phyloP scores from a whole-genome alignment of 768 basidiomycete genomes.

The Gautieria morchelliformis region DNA sequence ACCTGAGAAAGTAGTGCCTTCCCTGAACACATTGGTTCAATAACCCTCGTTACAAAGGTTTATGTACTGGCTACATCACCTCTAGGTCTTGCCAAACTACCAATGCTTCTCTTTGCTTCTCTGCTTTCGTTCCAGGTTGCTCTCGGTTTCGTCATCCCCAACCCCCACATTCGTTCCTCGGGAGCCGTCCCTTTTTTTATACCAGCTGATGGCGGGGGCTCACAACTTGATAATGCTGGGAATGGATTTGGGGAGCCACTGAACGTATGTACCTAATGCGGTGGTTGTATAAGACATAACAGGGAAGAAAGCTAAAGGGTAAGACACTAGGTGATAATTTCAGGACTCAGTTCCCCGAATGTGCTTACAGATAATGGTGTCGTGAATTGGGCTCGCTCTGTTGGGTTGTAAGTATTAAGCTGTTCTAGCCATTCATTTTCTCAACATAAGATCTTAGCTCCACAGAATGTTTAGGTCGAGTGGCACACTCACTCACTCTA shows the following conservation, averaged over 20 bases:
- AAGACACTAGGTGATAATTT: constrained; percentile 45
- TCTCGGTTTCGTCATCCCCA: neutral
- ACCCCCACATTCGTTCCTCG: neutral
- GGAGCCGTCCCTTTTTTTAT: constrained; percentile 23
- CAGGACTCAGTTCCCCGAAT: constrained; percentile 45
- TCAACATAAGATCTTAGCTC: constrained; percentile 22
- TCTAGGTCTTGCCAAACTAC: too few relatives aligned
- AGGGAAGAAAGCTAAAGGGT: too few relatives aligned
- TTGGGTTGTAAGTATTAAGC: constrained; percentile 44
- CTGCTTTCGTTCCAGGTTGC: neutral
- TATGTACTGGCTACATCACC: neutral
- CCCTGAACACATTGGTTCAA: neutral
- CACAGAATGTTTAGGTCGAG: constrained; percentile 26
- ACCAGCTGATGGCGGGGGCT: constrained; percentile 30
- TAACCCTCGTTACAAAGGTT: neutral
- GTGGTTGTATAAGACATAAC: neutral
- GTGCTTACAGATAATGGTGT: constrained; percentile 50
- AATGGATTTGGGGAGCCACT: constrained; percentile 33
- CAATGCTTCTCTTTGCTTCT: neutral
- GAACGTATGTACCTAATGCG: constrained; percentile 25
- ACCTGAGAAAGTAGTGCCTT: neutral
- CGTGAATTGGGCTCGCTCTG: constrained; percentile 48
- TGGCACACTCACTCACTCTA: neutral
- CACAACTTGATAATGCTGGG: constrained; percentile 31
- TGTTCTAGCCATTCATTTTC: neutral